Evolutionary conservation across 805 yeast genomes (phyloP).

Genomic region (Komagataella kurtzmanii): DNA sequence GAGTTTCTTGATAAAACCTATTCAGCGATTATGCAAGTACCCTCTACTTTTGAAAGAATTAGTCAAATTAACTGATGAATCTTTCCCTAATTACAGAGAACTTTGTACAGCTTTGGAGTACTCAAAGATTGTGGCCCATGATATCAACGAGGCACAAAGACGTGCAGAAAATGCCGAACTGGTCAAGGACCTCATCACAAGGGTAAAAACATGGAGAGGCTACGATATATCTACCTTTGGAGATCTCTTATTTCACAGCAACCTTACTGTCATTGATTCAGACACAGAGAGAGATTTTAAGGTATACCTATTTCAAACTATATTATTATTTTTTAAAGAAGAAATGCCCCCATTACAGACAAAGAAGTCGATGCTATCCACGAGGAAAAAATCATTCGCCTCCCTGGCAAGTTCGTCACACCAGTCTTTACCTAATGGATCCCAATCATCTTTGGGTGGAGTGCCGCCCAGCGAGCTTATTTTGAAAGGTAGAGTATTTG

Average conservation of each 20-base stretch:
- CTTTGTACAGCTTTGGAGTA: constrained; percentile 56
- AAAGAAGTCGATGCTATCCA: constrained; percentile 31
- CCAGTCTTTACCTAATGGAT: neutral
- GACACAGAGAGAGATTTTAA: constrained; percentile 77
- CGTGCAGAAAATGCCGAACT: constrained; percentile 73
- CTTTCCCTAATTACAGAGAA: constrained; percentile 48
- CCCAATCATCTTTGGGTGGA: constrained; percentile 4
- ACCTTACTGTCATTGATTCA: constrained; percentile 53
- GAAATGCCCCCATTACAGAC: constrained; percentile 22
- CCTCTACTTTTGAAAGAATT: constrained; percentile 74
- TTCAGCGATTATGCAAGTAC: constrained; percentile 91
- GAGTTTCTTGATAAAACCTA: constrained; percentile 82
- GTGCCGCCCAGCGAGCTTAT: neutral
- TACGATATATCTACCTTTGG: constrained; percentile 73
- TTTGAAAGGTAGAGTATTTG: constrained; percentile 71
- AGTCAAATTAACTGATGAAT: constrained; percentile 44
- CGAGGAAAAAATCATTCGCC: constrained; percentile 34
- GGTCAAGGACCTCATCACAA: constrained; percentile 51
- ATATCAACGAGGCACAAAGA: constrained; percentile 89
- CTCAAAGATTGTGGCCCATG: constrained; percentile 72
- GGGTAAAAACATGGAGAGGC: constrained; percentile 89
- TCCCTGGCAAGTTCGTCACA: constrained; percentile 22
- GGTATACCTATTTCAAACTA: constrained; percentile 72
- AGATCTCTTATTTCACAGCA: constrained; percentile 64
- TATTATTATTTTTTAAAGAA: constrained; percentile 53